phyloP scores from a whole-genome alignment of 305 asterid species.

The Fraxinus dipetala region DNA sequence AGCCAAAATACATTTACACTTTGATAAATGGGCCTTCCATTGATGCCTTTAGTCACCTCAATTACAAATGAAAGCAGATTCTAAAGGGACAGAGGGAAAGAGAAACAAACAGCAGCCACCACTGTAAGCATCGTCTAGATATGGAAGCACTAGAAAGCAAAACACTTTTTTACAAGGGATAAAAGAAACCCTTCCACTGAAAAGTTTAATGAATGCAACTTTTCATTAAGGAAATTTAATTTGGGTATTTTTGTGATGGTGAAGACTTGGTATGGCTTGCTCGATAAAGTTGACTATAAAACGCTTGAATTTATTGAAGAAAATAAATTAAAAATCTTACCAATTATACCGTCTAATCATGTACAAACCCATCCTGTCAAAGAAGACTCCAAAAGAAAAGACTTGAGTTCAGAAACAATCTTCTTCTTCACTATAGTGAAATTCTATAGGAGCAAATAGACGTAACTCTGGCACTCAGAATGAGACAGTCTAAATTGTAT shows the following conservation, averaged over 20 bases:
- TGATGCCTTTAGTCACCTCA: constrained; percentile 30
- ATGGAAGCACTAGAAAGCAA: constrained; percentile 23
- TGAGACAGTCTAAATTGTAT: no score
- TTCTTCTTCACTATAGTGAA: neutral
- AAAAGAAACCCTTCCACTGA: constrained; percentile 19
- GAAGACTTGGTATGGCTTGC: constrained; percentile 23
- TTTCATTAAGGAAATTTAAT: constrained; percentile 32
- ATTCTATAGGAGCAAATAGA: neutral
- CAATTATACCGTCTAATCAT: neutral
- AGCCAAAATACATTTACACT: neutral
- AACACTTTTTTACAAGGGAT: constrained; percentile 32
- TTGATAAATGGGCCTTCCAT: constrained; percentile 15
- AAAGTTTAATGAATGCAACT: constrained; percentile 37
- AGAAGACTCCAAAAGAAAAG: neutral
- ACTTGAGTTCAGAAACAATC: neutral
- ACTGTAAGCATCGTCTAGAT: constrained; percentile 28
- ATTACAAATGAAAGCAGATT: constrained; percentile 39
- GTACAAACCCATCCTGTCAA: neutral
- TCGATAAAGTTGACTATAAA: neutral
- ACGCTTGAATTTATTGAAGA: neutral
- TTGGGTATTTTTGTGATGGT: constrained; percentile 27
- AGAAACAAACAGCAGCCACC: constrained; percentile 6
- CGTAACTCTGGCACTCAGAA: no score
- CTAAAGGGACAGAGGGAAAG: constrained; percentile 5
- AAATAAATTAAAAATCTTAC: neutral